A percentile compares a stretch with the other conserved stretches of the same genome.
These are phyloP conservation scores for Rhododendron ovatum DNA, from an alignment of 148 eudicot genomes.

Conservation along the genomic window DNA sequence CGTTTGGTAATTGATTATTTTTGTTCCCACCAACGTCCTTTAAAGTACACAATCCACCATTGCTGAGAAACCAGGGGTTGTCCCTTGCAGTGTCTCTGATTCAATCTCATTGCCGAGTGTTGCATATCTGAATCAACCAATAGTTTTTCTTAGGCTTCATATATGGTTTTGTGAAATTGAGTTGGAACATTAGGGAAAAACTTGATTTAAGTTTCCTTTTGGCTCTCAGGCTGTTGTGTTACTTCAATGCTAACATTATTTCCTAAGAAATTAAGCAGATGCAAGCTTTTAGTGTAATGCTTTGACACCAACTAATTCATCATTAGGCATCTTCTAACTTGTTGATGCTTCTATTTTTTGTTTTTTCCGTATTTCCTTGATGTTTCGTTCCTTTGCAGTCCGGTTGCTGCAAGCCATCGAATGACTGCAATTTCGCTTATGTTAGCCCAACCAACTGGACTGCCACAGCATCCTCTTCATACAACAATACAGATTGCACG, in stretches of 20 bases:
- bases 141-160: background rate
- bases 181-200: background rate
- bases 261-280: background rate
- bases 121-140: background rate
- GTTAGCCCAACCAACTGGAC: slow-evolving; percentile 71
- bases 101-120: background rate
- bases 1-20: background rate
- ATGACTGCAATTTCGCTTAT: slow-evolving; percentile 50
- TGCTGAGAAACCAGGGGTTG: background rate
- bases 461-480: background rate
- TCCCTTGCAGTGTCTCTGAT: background rate
- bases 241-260: background rate
- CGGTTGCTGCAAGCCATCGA: slow-evolving; percentile 93
- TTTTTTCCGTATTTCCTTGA: background rate
- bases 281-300: background rate
- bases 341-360: background rate
- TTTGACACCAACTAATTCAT: background rate
- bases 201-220: background rate
- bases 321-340: background rate
- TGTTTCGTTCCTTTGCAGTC: slow-evolving; percentile 41
- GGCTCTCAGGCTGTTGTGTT: background rate
- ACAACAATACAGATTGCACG: slow-evolving; percentile 46
- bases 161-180: background rate
- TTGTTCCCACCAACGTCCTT: background rate
- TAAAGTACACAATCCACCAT: background rate